phyloP scores from a whole-genome alignment of 1,139 yeast species.

The Hemisphaericaspora lyxosophila region DNA sequence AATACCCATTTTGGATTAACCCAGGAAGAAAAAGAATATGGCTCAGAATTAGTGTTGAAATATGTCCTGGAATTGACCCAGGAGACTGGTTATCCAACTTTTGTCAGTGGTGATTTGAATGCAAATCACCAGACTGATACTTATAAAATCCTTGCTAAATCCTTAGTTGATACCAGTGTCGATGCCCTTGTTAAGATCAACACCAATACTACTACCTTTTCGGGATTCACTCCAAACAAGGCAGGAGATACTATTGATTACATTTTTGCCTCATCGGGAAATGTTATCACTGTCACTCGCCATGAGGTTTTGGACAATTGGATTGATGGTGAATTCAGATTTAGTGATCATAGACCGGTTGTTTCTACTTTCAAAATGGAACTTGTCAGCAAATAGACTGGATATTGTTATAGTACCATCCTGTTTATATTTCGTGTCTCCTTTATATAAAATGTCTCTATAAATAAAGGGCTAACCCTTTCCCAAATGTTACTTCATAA shows the following conservation, averaged over 20 bases:
- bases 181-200: slow-evolving; percentile 22
- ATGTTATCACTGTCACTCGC: background rate
- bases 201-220: slow-evolving; percentile 33
- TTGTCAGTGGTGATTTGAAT: slow-evolving; percentile 34
- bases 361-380: slow-evolving; percentile 14
- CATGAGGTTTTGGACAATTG: slow-evolving; percentile 35
- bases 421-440: no score
- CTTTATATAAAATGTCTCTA: no score
- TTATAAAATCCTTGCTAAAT: slow-evolving; percentile 31
- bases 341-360: slow-evolving; percentile 49
- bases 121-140: slow-evolving; percentile 20
- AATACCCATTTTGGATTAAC: slow-evolving; percentile 19
- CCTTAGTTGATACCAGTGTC: slow-evolving; percentile 20
- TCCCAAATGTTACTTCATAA: no score
- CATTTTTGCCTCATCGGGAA: slow-evolving; percentile 23
- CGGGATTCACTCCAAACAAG: slow-evolving; percentile 34
- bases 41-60: slow-evolving; percentile 31
- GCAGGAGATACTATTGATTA: slow-evolving; percentile 21
- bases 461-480: no score
- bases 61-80: slow-evolving; percentile 28
- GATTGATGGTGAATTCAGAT: slow-evolving; percentile 23
- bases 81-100: slow-evolving; percentile 32
- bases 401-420: no score
- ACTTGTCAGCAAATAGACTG: no score
- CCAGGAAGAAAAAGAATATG: slow-evolving; percentile 34